phyloP scores from a whole-genome alignment of 345 rosid species.

The Eucalyptus caleyi region DNA sequence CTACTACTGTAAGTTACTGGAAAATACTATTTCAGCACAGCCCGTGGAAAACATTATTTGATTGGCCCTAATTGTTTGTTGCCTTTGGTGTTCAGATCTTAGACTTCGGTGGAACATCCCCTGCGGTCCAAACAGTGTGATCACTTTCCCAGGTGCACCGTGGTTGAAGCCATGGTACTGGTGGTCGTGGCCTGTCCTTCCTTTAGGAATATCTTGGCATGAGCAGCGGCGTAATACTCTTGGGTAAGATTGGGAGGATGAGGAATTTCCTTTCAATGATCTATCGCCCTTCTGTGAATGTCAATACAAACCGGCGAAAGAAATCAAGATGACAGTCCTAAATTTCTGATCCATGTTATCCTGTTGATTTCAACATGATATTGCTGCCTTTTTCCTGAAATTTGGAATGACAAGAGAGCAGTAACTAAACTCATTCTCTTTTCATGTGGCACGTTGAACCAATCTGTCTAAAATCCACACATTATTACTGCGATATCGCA shows the following conservation, averaged over 20 bases:
- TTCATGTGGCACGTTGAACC: background rate
- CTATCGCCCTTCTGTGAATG: background rate
- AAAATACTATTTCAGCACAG: background rate
- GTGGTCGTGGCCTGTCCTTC: slow-evolving; percentile 99
- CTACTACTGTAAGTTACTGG: slow-evolving; percentile 57
- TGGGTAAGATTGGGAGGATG: slow-evolving; percentile 28
- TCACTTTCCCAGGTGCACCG: slow-evolving; percentile 89
- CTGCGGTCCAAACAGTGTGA: slow-evolving; percentile 89
- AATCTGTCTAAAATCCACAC: background rate
- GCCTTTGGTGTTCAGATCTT: slow-evolving; percentile 37
- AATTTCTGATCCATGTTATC: background rate
- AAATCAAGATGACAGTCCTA: background rate
- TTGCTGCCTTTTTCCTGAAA: background rate
- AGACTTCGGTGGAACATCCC: slow-evolving; percentile 84
- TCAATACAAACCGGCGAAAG: background rate
- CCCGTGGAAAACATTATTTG: background rate
- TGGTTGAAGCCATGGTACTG: slow-evolving; percentile 99
- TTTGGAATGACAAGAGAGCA: background rate
- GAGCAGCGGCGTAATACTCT: slow-evolving; percentile 58
- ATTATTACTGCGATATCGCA: background rate
- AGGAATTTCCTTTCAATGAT: background rate
- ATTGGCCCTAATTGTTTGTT: background rate
- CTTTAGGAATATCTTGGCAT: slow-evolving; percentile 81
- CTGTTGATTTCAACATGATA: background rate
- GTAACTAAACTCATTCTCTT: background rate